Percentiles rank a stretch among this genome's conserved stretches.
phyloP scores from a whole-genome alignment of 1,284 basidiomycete genomes.

The Ustilago trichophora region DNA sequence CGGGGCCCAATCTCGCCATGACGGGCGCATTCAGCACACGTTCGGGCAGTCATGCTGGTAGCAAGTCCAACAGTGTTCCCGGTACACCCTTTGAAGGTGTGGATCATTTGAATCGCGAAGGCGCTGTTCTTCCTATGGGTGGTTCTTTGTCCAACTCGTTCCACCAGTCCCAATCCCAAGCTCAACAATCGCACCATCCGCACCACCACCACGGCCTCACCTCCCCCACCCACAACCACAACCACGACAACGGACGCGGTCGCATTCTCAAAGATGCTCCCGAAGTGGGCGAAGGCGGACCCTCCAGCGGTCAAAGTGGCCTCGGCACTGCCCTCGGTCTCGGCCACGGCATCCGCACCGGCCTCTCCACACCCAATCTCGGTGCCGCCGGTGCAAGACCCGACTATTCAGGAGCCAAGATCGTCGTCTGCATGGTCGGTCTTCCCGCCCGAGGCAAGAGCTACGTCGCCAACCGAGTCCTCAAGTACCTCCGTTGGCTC shows the following conservation, averaged over 20 bases:
- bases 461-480: constrained; percentile 65
- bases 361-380: constrained; percentile 46
- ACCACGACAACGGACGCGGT: constrained; percentile 26
- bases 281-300: constrained; percentile 45
- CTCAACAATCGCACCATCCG: constrained; percentile 21
- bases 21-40: constrained; percentile 36
- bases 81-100: constrained; percentile 32
- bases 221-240: constrained; percentile 9
- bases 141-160: constrained; percentile 43
- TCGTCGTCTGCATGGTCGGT: constrained; percentile 93
- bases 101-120: constrained; percentile 10
- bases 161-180: constrained; percentile 21
- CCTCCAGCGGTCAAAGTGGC: constrained; percentile 27
- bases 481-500: constrained; percentile 75
- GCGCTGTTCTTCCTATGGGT: constrained; percentile 22
- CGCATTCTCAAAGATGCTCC: constrained; percentile 43
- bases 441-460: constrained; percentile 65
- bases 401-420: constrained; percentile 97
- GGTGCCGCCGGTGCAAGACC: constrained; percentile 82
- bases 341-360: constrained; percentile 39
- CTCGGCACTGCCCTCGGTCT: constrained; percentile 44
- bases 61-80: constrained; percentile 38
- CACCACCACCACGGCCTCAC: constrained; percentile 8
- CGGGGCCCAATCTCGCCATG: constrained; percentile 50
- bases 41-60: constrained; percentile 36